Evolutionary conservation across 1,284 basidiomycete species (phyloP), one percentile per base, ranked within the genome.

Genomic region (Cronartium quercuum): DNA sequence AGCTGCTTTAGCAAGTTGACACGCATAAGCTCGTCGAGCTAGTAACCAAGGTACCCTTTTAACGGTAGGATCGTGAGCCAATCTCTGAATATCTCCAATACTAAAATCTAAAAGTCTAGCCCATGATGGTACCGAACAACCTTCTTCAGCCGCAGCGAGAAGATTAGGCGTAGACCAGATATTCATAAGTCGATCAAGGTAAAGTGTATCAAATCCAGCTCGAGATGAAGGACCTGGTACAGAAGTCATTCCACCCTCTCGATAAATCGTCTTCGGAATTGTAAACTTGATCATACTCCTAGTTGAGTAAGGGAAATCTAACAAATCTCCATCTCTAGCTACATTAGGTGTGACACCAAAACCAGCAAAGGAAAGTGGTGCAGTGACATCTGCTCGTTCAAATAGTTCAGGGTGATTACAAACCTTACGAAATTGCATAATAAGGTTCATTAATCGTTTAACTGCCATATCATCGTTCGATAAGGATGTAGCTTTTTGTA

Each of bases 371-470:
- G 93, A 90, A 81, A 92, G 91, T 0, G 96, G 94, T 1, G 94
- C 91, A 12, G 90, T 86, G 41, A 98, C 95, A 81, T 98, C 96
- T 41, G 95, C 94, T 29, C 96, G 89, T 82, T 98, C 94, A 80
- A 99, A 98, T 58, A 99, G 86, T 82, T 98, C 96, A 0, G 96
- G 96, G 80, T 99, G 96, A 80, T 98, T 98, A 86, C 95, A 98
- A 77, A 98, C 93, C 85, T 99, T 99, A 78, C 96, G 90, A 86
- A 98, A 98, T 83, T 99, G 96, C 96, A 99, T 99, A 77, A 98
- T 95, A 77, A 99, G 86, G 83, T 98, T 99, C 95, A 98, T 98
- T 75, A 99, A 85, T 29, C 92, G 92, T 76, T 92, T 88, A 65
- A 93, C 91, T 51, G 91, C 92, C 78, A 93, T 92, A 37, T 89